Conservation (phyloP, 129 eudicot genomes). For the Lactuca sativa region DNA sequence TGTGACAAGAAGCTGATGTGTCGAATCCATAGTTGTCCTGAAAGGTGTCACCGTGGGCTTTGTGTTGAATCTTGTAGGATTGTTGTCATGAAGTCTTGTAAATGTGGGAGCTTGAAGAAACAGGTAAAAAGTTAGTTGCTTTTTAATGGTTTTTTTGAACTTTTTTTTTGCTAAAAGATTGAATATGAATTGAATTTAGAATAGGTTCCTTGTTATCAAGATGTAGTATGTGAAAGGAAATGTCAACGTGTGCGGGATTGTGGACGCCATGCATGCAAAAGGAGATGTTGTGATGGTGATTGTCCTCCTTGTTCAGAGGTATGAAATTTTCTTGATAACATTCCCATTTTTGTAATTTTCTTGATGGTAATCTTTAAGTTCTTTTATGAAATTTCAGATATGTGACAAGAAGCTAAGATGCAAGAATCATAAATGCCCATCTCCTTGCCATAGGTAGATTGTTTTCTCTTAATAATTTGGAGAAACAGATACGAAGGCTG, state of each 20-base stretch:
- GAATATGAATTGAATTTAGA: conserved; percentile 44
- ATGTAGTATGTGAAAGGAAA: conserved; percentile 92
- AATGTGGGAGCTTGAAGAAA: conserved; percentile 95
- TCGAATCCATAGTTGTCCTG: conserved; percentile 83
- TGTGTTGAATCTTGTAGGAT: conserved; percentile 81
- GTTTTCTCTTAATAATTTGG: conserved; percentile 9
- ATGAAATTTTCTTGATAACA: conserved; percentile 6
- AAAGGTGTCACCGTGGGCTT: conserved; percentile 83
- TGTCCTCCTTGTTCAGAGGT: conserved; percentile 99
- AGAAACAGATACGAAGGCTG: background rate
- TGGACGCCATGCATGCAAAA: conserved; percentile 97
- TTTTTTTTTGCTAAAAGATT: background rate
- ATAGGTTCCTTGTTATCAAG: conserved; percentile 99
- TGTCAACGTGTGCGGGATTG: conserved; percentile 79
- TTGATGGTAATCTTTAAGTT: conserved; percentile 16
- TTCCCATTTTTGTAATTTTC: background rate
- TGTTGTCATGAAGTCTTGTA: conserved; percentile 68
- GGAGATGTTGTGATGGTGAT: conserved; percentile 93
- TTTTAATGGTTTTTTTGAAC: background rate
- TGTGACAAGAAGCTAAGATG: conserved; percentile 96
- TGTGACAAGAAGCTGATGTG: conserved; percentile 84
- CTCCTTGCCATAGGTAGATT: conserved; percentile 95
- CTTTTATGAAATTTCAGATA: conserved; percentile 46
- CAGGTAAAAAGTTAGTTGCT: conserved; percentile 51
- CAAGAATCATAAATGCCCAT: conserved; percentile 95